A percentile compares a stretch with the other conserved stretches of the same genome.
Evolutionary conservation across 495 filamentous ascomycete genomes (phyloP).

Genomic region (Acidiella bohemica): DNA sequence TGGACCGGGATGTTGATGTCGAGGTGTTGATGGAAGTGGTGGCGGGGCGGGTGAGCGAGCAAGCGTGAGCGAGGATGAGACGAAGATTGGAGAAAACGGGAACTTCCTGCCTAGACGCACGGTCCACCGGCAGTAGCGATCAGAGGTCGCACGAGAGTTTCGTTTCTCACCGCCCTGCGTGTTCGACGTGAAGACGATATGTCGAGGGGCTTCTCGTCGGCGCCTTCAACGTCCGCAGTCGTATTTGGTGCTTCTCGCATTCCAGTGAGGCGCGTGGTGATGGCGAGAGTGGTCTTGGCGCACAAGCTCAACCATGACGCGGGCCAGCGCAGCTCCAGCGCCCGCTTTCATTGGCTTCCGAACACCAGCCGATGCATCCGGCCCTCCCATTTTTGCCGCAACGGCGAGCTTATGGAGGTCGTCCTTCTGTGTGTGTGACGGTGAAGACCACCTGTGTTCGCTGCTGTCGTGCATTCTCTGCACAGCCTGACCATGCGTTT

Average conservation of each 20-base stretch:
- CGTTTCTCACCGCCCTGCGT: not conserved
- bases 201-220: constrained; percentile 9
- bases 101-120: not conserved
- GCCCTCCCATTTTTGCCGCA: not conserved
- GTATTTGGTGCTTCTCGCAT: constrained; percentile 1
- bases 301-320: not conserved
- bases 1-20: constrained; percentile 11
- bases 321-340: not conserved
- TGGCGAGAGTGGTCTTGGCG: constrained; percentile 3
- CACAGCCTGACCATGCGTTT: no score
- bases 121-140: not conserved
- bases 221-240: constrained; percentile 5
- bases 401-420: not conserved
- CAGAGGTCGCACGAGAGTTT: not conserved
- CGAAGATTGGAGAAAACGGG: not conserved
- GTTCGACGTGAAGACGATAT: not conserved
- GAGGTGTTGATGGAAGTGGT: no score
- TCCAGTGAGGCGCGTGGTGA: not conserved
- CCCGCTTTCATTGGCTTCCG: not conserved
- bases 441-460: no score
- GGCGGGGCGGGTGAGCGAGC: no score
- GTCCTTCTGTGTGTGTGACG: no score
- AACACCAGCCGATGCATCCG: not conserved
- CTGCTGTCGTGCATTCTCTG: no score
- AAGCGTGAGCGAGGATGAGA: no score